Evolutionary conservation across 2,329 filamentous ascomycete genomes (phyloP).

Genomic region (Aspergillus fijiensis): DNA sequence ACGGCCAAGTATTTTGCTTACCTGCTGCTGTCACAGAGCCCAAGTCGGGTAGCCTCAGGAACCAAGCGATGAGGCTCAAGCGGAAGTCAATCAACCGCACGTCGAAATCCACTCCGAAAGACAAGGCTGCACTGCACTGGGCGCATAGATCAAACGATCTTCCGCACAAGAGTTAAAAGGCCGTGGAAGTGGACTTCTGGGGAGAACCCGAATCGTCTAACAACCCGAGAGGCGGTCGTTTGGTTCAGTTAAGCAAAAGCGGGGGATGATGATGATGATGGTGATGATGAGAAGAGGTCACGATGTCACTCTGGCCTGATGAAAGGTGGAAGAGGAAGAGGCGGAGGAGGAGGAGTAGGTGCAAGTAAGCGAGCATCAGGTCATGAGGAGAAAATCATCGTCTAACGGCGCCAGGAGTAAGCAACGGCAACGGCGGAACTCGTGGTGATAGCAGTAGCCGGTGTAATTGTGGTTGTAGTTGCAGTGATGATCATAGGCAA

Average conservation of each 20-base stretch:
- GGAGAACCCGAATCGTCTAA: background rate
- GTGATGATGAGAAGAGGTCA: slow-evolving; percentile 2
- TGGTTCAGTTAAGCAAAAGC: background rate
- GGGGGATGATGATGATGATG: background rate
- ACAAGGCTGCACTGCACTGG: slow-evolving; percentile 4
- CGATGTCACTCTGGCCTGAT: background rate
- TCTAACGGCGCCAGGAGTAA: slow-evolving; percentile 1
- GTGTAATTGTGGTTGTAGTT: background rate
- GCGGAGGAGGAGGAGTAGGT: background rate
- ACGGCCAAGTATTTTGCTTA: background rate
- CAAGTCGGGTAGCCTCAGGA: background rate
- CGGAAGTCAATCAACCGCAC: slow-evolving; percentile 1
- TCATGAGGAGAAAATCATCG: slow-evolving; percentile 4
- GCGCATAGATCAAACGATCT: slow-evolving; percentile 5
- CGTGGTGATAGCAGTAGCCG: background rate
- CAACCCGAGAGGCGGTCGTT: background rate
- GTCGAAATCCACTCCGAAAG: background rate
- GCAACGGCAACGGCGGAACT: background rate
- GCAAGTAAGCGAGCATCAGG: background rate
- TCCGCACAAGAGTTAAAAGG: background rate
- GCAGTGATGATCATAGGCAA: background rate
- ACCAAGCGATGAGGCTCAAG: slow-evolving; percentile 9
- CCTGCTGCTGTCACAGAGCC: slow-evolving; percentile 8
- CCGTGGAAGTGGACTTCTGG: background rate
- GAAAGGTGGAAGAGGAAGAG: slow-evolving; percentile 1